phyloP scores from a whole-genome alignment of 176 grass and related monocot genomes.

The Avena sativa region DNA sequence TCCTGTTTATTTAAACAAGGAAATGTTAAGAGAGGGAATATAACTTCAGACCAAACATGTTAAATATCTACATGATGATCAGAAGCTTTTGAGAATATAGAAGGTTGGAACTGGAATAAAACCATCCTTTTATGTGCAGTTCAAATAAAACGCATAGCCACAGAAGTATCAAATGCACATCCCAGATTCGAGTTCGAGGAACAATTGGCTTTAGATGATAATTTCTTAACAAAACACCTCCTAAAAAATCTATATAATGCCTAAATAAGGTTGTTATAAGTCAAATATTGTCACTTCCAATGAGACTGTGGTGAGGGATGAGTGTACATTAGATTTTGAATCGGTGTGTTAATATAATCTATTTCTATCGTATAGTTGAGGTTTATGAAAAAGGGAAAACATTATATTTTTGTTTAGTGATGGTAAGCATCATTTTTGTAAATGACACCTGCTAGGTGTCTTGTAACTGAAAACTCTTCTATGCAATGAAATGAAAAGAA shows the following conservation, averaged over 20 bases:
- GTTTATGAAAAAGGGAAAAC: not conserved
- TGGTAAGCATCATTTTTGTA: not conserved
- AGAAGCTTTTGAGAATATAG: slow-evolving; percentile 24
- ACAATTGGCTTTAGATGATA: not conserved
- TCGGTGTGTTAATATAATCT: not conserved
- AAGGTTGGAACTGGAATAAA: slow-evolving; percentile 9
- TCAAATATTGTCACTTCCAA: not conserved
- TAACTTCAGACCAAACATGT: slow-evolving; percentile 17
- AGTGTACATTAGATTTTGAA: not conserved
- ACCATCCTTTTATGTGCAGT: not conserved
- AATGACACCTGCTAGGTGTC: too few relatives aligned
- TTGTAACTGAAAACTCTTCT: too few relatives aligned
- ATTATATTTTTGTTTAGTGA: not conserved
- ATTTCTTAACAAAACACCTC: not conserved
- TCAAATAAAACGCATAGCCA: not conserved
- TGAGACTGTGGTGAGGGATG: not conserved
- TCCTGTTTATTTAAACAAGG: slow-evolving; percentile 53
- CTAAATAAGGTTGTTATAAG: not conserved
- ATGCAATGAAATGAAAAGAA: too few relatives aligned
- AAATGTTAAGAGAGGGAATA: not conserved
- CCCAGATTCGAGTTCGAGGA: not conserved
- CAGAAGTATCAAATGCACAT: not conserved
- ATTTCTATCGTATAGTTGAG: not conserved
- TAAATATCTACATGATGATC: not conserved
- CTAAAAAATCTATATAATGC: not conserved